phyloP scores from a whole-genome alignment of 169 alveolate genomes.

The Plasmodium adleri region DNA sequence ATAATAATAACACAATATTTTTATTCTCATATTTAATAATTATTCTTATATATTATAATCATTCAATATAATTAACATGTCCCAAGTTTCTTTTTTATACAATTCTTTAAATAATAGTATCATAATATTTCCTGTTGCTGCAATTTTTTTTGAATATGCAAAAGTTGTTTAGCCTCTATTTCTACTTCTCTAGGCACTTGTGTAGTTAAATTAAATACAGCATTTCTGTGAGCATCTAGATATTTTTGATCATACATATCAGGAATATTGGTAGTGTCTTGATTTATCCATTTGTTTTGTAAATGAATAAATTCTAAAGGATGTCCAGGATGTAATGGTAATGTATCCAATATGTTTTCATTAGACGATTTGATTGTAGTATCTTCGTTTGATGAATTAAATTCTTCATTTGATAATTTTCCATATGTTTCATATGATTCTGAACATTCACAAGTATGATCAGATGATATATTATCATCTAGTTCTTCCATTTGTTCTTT shows the following conservation, averaged over 20 bases:
- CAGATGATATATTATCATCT: conserved; percentile 16
- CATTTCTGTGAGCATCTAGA: conserved; percentile 80
- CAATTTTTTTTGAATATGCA: conserved; percentile 15
- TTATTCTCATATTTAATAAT: no score
- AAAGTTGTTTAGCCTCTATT: conserved; percentile 36
- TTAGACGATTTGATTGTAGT: conserved; percentile 53
- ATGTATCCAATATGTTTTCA: conserved; percentile 71
- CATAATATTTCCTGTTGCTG: conserved; percentile 1
- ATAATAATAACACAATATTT: no score
- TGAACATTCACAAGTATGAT: conserved; percentile 54
- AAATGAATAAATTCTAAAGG: conserved; percentile 79
- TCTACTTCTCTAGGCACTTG: conserved; percentile 60
- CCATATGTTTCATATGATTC: conserved; percentile 23
- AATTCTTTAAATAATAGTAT: no score
- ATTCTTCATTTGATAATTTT: conserved; percentile 21
- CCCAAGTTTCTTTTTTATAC: no score
- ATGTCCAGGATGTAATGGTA: conserved; percentile 83
- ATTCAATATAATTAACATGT: no score
- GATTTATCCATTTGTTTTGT: conserved; percentile 82
- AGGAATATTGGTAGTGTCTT: conserved; percentile 77
- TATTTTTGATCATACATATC: conserved; percentile 79
- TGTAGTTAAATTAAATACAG: conserved; percentile 79
- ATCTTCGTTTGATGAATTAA: conserved; percentile 51
- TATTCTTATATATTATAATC: no score
- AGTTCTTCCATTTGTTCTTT: no score